Evolutionary conservation across 2,329 filamentous ascomycete genomes (phyloP), one percentile per base, ranked within the genome.

Genomic region (Ophiostoma australiae): DNA sequence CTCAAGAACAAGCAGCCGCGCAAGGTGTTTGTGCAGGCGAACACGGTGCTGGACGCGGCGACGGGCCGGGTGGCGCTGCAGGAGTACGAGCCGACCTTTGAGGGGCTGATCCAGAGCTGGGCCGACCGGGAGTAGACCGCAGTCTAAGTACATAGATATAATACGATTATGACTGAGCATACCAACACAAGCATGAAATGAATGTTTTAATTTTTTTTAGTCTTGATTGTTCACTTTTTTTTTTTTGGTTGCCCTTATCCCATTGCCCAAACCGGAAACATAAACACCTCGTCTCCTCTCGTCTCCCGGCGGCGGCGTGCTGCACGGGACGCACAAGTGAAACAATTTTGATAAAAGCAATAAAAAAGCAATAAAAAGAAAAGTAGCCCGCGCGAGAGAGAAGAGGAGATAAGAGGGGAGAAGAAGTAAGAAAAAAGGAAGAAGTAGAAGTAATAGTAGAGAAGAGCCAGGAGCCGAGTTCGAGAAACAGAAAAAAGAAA

Each of bases 11-110:
- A 92, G 82, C 90, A 91, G 80, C 91, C 91, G n/a, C 83, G 91
- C 72, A 94, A 94, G 83, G 90, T 97, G 65, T 97, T 97, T 82
- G 93, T 97, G 70, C 94, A 97, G 82, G 93, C 92, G 72, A 98
- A 97, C 80, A 97, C 94, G 0, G 85, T 89, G 71, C 78, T 95
- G 58, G 87, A 90, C 73, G 85, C 87, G 78, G 81, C 85, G 15
- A 87, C 85, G 0, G 92, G 91, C 71, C 86, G 89, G 78, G 91
- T 96, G 39, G 85, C 84, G 17, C 80, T 97, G 80, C 91, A 90
- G 82, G 93, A 97, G 81, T 97, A 97, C 80, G 92, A 96, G 75
- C 86, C 93, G 0, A 91, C 88, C 6, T 82, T 90, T 7, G 87
- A 91, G 79, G 94, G 94, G 6, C 89, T 98, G 83, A 90, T 97